phyloP scores from a whole-genome alignment of 352 stramenopile genomes.

The Elongisporangium undulatum region DNA sequence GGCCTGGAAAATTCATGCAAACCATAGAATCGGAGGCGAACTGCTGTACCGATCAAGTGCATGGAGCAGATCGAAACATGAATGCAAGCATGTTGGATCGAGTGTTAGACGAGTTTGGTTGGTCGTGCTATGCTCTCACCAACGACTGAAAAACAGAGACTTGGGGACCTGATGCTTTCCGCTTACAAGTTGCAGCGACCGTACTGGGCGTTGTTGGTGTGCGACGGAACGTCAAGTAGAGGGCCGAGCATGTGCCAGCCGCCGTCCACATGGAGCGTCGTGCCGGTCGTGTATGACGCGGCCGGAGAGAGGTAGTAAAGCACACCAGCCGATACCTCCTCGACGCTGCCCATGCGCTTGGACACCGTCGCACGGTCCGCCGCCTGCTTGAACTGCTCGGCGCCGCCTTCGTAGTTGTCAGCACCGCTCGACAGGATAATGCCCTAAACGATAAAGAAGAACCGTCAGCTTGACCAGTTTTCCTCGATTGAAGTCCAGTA shows the following conservation, averaged over 20 bases:
- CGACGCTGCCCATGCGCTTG: slow-evolving; percentile 86
- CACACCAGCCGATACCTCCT: slow-evolving; percentile 82
- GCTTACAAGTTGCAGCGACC: slow-evolving; percentile 60
- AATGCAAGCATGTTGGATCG: background rate
- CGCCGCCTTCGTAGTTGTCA: slow-evolving; percentile 90
- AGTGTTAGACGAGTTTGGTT: background rate
- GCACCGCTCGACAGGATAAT: slow-evolving; percentile 75
- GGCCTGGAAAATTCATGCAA: no score
- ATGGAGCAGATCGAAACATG: background rate
- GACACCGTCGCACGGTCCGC: slow-evolving; percentile 74
- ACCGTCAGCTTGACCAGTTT: slow-evolving; percentile 5
- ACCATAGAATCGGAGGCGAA: no score
- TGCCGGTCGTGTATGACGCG: slow-evolving; percentile 88
- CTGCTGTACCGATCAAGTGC: no score
- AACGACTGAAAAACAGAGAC: background rate
- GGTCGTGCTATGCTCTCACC: background rate
- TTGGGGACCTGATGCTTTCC: slow-evolving; percentile 53
- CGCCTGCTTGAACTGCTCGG: slow-evolving; percentile 79
- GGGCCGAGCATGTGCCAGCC: slow-evolving; percentile 63
- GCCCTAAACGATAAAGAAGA: slow-evolving; percentile 24
- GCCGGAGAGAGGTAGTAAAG: slow-evolving; percentile 88
- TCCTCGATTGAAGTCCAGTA: slow-evolving; percentile 31
- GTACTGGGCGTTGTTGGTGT: slow-evolving; percentile 80
- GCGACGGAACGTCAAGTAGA: slow-evolving; percentile 73
- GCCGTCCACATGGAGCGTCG: slow-evolving; percentile 87